Evolutionary conservation across 2,329 filamentous ascomycete species (phyloP), one percentile per base, ranked within the genome.

Genomic region (Apiospora hydei): DNA sequence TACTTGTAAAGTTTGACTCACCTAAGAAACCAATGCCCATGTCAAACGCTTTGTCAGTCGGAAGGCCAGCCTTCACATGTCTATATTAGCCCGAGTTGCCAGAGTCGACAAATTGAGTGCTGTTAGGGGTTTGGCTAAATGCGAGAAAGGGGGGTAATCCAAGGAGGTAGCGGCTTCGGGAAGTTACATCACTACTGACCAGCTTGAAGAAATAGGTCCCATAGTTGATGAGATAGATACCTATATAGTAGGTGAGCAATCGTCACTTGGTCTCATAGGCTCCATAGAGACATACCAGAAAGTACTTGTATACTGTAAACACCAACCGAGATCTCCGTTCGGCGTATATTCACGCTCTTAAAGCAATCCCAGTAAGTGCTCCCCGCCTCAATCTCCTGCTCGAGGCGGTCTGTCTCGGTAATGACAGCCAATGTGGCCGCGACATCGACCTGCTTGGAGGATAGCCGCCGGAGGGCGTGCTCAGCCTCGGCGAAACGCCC

Each of bases 291-390:
- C 57, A 34, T 14, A 64, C 57, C 57, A 14, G 57, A 64, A 1
- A 92, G 82, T 26, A 91, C 90, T 77, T 93, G 91, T 3, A 90
- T 90, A 4, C 88, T 86, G 83, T 91, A 92, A 8, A 90, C 89
- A 78, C 91, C 90, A 73, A 85, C 83, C 4, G 87, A 84, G 46
- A 89, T 88, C 76, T 89, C 88, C 0, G 88, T 89, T 26, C 88
- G 84, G n/a, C 86, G 83, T 24, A 84, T 77, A 72, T 88, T 87
- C 51, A 83, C 81, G 0, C 84, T 85, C 61, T 80, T 84, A 75
- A 89, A 84, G 67, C 87, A 88, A 72, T 89, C 87, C 34, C 80
- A 24, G 74, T 89, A 89, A 0, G 82, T 85, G 43, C 84, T 86
- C 0, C 85, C 85, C 2, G 83, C 82, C 71, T 86, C 83, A 71